Evolutionary conservation across 148 eudicot genomes (phyloP), one percentile per base, ranked within the genome.

Genomic region (Camellia granthamiana): DNA sequence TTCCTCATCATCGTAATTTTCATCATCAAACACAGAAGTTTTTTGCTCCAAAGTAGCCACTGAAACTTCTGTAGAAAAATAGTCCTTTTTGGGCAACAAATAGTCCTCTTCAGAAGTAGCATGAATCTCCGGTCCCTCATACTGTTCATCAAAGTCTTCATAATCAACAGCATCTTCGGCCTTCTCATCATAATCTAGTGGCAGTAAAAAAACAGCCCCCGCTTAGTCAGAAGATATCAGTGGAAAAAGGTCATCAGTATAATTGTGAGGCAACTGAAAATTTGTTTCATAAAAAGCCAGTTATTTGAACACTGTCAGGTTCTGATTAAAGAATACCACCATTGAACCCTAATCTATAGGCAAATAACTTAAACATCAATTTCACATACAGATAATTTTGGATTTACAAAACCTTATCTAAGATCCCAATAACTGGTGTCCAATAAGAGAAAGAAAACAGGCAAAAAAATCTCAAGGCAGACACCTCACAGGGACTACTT

Each of bases 151-250:
- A 82, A 96, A 89, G 82, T 96, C 99, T 84, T 94, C 97, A 87
- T 96, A 96, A 84, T 96, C 97, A 87, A 96, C 90, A 46, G 99
- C 99, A 85, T 96, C 94, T 85, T 86, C 99, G 69, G 98, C 99
- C 83, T 96, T 96, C 82, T 91, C 91, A 81, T 92, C 91, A 83
- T 96, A 96, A 87, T 90, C 99, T 96, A 87, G 82, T 56, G 19
- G 46, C 55, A 80, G 18, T 56, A 77, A 55, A 67, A 78, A 55
- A 79, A 4, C 54, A 80, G 16, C 56, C 65, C 16, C 14, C 7
- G 18, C 69, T 41, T 30, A 7, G 18, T 72, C 61, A 82, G 76
- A 78, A 81, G 10, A 81, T 76, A 47, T 69, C 74, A 81, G 49
- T 38, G 75, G 59, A 61, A 67, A 76, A 7, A 47, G 30, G 0